phyloP scores from a whole-genome alignment of 2,329 filamentous ascomycete species.

The Scedosporium minutisporum region DNA sequence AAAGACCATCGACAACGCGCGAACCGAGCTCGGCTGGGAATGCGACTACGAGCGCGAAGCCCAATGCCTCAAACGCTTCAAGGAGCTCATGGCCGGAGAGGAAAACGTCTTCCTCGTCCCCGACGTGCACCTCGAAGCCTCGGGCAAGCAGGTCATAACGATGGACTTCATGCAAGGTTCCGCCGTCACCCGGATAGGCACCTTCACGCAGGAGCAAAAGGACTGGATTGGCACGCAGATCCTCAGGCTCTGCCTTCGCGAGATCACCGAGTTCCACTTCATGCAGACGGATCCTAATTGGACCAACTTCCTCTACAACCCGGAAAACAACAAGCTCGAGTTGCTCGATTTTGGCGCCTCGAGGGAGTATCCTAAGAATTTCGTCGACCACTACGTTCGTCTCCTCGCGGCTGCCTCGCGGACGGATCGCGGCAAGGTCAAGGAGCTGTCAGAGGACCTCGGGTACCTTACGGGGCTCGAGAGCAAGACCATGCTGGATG shows the following conservation, averaged over 20 bases:
- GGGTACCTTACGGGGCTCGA: constrained; percentile 92
- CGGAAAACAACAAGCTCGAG: constrained; percentile 61
- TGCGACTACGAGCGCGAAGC: constrained; percentile 92
- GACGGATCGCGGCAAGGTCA: constrained; percentile 54
- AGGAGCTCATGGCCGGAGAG: constrained; percentile 65
- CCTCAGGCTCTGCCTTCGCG: constrained; percentile 79
- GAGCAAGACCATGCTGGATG: constrained; percentile 75
- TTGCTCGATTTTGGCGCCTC: constrained; percentile 93
- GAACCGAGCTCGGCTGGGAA: constrained; percentile 89
- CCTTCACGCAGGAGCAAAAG: constrained; percentile 70
- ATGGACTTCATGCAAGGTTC: constrained; percentile 85
- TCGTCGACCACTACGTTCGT: constrained; percentile 70
- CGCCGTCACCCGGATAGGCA: constrained; percentile 70
- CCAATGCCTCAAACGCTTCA: constrained; percentile 67
- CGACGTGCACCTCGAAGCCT: constrained; percentile 66
- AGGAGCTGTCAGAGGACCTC: constrained; percentile 60
- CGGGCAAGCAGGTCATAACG: constrained; percentile 77
- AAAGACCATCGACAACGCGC: constrained; percentile 93
- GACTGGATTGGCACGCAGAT: constrained; percentile 97
- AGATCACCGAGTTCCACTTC: constrained; percentile 89
- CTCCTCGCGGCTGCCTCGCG: constrained; percentile 73
- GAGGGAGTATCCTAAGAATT: constrained; percentile 70
- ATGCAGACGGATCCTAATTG: constrained; percentile 99
- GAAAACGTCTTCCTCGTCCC: constrained; percentile 70
- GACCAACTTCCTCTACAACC: constrained; percentile 96